A percentile compares a stretch with the other conserved stretches of the same genome.
Conservation (phyloP, 805 yeast genomes). For the Metschnikowia matae region DNA sequence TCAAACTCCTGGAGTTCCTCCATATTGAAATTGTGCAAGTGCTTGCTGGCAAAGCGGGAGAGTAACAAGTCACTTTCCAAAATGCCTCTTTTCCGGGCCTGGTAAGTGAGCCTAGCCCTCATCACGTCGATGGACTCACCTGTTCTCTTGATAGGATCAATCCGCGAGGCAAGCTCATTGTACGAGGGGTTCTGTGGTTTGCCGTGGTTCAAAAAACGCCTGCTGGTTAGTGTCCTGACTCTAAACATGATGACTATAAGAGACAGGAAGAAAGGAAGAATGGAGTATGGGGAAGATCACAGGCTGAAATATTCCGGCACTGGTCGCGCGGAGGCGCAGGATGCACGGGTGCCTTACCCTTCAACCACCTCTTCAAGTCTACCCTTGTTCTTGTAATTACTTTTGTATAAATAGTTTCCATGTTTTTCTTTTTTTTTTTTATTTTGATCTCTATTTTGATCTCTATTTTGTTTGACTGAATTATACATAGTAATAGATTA, state of each 20-base stretch:
- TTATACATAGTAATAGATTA: too few relatives aligned
- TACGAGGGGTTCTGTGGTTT: conserved; percentile 36
- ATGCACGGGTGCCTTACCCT: neutral
- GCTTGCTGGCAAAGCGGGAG: conserved; percentile 78
- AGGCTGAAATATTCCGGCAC: neutral
- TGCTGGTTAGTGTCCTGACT: neutral
- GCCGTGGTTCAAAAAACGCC: conserved; percentile 33
- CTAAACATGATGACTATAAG: neutral
- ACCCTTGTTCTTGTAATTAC: too few relatives aligned
- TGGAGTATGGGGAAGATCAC: neutral
- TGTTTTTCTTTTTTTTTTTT: too few relatives aligned
- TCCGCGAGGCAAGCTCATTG: conserved; percentile 53
- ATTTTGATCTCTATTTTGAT: too few relatives aligned
- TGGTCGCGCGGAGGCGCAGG: neutral
- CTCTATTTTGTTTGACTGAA: too few relatives aligned
- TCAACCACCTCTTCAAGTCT: too few relatives aligned
- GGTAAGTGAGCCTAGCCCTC: conserved; percentile 86
- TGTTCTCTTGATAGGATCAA: conserved; percentile 73
- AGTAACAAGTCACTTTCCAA: conserved; percentile 86
- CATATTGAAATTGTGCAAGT: conserved; percentile 53
- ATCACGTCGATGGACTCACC: conserved; percentile 71
- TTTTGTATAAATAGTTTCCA: too few relatives aligned
- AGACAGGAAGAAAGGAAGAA: neutral
- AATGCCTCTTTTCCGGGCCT: conserved; percentile 91
- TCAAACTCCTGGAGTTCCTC: conserved; percentile 85